phyloP scores from a whole-genome alignment of 2,329 filamentous ascomycete genomes.

The Verticillium longisporum region DNA sequence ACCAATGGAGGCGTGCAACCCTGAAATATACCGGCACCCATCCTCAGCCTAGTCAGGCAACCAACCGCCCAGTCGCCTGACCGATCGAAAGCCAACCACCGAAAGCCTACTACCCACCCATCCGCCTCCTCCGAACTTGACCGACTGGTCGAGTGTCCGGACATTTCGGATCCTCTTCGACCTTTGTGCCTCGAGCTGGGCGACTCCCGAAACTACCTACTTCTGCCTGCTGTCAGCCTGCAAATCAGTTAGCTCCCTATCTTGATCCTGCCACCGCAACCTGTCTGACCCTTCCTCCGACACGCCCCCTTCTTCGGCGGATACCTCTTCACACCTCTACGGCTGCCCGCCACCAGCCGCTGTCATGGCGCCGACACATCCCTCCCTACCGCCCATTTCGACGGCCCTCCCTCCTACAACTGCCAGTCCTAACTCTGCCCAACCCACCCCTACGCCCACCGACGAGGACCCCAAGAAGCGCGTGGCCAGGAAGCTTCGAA shows the following conservation, averaged over 20 bases:
- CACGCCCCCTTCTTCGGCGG: not conserved
- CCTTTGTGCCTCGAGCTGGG: not conserved
- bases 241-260: not conserved
- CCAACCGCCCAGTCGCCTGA: not conserved
- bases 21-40: not conserved
- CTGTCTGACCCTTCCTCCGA: not conserved
- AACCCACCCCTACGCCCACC: constrained; percentile 5
- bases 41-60: not conserved
- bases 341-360: not conserved
- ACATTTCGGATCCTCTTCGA: not conserved
- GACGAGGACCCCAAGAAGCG: constrained; percentile 30
- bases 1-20: not conserved
- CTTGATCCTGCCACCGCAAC: not conserved
- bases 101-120: not conserved
- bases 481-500: constrained; percentile 36
- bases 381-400: not conserved
- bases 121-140: not conserved
- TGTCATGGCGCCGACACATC: not conserved
- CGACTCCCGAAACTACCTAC: not conserved
- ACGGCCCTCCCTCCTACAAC: not conserved
- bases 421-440: constrained; percentile 2
- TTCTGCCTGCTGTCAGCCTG: not conserved
- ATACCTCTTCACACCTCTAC: not conserved
- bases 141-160: not conserved
- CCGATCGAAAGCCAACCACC: not conserved